Evolutionary conservation across 352 stramenopile species (phyloP).

Genomic region (Saprolegnia diclina): DNA sequence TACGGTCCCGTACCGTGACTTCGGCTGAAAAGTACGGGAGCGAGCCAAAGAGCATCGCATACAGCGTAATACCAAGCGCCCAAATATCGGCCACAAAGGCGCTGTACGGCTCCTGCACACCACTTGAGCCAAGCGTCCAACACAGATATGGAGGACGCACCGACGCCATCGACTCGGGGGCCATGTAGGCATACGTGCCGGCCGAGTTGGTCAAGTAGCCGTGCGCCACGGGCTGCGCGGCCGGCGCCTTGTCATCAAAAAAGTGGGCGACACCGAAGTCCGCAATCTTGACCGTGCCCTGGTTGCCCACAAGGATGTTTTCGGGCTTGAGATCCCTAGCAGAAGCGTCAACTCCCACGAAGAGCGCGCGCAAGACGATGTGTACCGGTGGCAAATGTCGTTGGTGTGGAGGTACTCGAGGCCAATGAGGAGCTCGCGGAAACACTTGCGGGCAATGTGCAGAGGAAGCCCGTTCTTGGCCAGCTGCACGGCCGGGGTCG

Average conservation of each 20-base stretch:
- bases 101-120: slow-evolving; percentile 54
- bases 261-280: slow-evolving; percentile 82
- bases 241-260: slow-evolving; percentile 50
- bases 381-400: slow-evolving; percentile 70
- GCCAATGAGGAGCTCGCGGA: slow-evolving; percentile 66
- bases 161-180: slow-evolving; percentile 55
- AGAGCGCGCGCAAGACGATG: background rate
- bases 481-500: slow-evolving; percentile 1
- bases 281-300: slow-evolving; percentile 75
- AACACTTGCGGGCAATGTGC: slow-evolving; percentile 48
- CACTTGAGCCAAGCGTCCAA: slow-evolving; percentile 5
- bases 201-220: slow-evolving; percentile 72
- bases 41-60: slow-evolving; percentile 68
- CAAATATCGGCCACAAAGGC: slow-evolving; percentile 83
- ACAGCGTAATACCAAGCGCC: slow-evolving; percentile 79
- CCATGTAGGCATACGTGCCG: slow-evolving; percentile 83
- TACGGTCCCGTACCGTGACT: too few species aligned
- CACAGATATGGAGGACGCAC: slow-evolving; percentile 22
- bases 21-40: slow-evolving; percentile 82
- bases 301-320: slow-evolving; percentile 67
- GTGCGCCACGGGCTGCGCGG: slow-evolving; percentile 19
- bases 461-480: slow-evolving; percentile 41
- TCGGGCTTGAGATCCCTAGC: slow-evolving; percentile 68
- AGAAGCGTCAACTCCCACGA: background rate
- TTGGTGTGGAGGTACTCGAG: slow-evolving; percentile 83